Evolutionary conservation across 2,329 filamentous ascomycete genomes (phyloP), one percentile per base, ranked within the genome.

Genomic region (Aspergillus sojae): DNA sequence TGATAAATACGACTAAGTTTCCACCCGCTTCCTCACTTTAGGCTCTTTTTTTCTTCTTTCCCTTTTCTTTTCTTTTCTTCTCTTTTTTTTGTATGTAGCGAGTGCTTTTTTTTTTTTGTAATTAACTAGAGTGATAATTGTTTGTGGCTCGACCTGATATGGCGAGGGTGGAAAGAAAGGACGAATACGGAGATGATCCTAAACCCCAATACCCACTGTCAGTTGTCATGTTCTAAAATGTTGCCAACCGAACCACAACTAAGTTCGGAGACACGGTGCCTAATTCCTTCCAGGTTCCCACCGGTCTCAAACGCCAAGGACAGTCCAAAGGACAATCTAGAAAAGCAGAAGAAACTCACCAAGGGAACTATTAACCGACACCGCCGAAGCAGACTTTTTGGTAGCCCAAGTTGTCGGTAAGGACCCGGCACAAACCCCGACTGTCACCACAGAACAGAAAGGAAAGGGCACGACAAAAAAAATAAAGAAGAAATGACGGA

Each of bases 221-320:
- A 65, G 64, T 65, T 63, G 62, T 62, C 62, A 64, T 61, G 59
- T 64, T 62, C 62, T 21, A 26, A 54, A 59, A 64, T 56, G 50
- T 50, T 61, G 59, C 59, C 59, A 64, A 57, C 56, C 50, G 56
- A 59, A 62, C 61, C 61, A 62, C 61, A 55, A 55, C 39, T 30
- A 41, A 55, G 39, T 57, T 62, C 57, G 56, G 54, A 50, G 48
- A 28, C 46, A 57, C 32, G 26, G 34, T 52, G 46, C 32, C 57
- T 59, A 39, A 59, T 53, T 36, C 41, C 36, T 19, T 19, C 55
- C 28, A 58, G 62, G 32, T 59, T 61, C 45, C 41, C 50, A 57
- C 64, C 52, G 28, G 52, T 16, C 39, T 57, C 30, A 52, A 19
- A 43, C 58, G 34, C 50, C 34, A 50, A 48, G 10, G 30, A 57